These are phyloP conservation scores for Aspergillus eucalypticola DNA, from an alignment of 2,329 filamentous ascomycete genomes.

Conservation along the genomic window DNA sequence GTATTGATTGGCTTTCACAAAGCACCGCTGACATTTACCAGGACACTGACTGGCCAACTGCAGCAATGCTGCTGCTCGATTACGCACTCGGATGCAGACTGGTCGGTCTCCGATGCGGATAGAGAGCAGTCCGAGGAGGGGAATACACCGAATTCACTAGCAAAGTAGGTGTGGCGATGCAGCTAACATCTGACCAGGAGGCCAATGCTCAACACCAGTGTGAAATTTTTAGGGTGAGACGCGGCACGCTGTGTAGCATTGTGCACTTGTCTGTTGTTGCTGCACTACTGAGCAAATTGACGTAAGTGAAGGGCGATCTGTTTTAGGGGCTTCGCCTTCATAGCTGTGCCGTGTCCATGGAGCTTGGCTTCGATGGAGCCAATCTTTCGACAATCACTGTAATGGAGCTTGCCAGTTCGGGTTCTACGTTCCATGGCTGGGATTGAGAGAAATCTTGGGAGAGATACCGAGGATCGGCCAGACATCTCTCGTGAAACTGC, in stretches of 20 bases:
- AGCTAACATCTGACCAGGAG: neutral
- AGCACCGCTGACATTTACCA: slow-evolving; percentile 1
- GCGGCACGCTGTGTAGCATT: neutral
- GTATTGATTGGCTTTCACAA: neutral
- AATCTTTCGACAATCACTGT: no score
- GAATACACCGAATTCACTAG: slow-evolving; percentile 2
- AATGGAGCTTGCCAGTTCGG: no score
- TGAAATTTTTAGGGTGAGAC: neutral
- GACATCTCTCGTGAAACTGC: neutral
- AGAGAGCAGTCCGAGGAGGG: neutral
- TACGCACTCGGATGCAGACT: neutral
- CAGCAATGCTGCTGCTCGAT: neutral
- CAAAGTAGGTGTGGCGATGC: neutral
- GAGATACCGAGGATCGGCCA: neutral
- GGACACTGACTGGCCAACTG: neutral
- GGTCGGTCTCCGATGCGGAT: neutral
- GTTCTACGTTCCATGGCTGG: neutral
- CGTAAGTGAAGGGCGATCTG: neutral
- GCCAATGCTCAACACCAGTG: slow-evolving; percentile 2
- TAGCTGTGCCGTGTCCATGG: no score
- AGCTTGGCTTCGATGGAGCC: no score
- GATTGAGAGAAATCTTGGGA: neutral
- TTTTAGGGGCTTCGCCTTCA: no score
- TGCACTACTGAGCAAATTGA: neutral
- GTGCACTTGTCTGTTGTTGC: neutral